Percentiles rank a stretch among this genome's conserved stretches.
phyloP scores from a whole-genome alignment of 352 stramenopile genomes.

The Globisporangium recalcitrans region DNA sequence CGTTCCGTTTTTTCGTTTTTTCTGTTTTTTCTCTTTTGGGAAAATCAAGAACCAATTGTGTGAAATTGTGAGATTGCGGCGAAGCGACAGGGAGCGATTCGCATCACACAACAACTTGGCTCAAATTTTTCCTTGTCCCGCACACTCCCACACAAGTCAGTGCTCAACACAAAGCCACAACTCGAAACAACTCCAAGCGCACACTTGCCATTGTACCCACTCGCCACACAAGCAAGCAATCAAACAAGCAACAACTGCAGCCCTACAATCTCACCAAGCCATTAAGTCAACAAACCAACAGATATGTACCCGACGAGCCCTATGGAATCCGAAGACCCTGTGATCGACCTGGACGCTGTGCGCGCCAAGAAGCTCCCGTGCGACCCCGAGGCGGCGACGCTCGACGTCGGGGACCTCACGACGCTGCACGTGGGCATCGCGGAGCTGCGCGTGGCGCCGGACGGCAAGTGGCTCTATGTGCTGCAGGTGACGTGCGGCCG shows the following conservation, averaged over 20 bases:
- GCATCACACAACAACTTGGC: neutral
- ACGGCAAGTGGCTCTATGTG: conserved; percentile 66
- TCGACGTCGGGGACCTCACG: conserved; percentile 35
- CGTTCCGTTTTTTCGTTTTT: neutral
- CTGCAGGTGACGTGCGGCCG: conserved; percentile 48
- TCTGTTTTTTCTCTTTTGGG: neutral
- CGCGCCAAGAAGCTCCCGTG: conserved; percentile 24
- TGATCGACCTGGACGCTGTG: conserved; percentile 20
- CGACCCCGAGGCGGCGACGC: conserved; percentile 15
- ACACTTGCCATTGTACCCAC: neutral
- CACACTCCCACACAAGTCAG: neutral
- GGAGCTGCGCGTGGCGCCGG: conserved; percentile 46
- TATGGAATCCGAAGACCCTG: neutral
- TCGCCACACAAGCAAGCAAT: neutral
- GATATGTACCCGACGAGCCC: neutral
- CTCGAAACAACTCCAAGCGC: neutral
- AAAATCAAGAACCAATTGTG: neutral
- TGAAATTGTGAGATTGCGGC: neutral
- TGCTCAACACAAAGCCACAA: neutral
- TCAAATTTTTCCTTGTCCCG: neutral
- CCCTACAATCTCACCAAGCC: neutral
- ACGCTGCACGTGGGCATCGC: conserved; percentile 47
- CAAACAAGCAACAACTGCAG: neutral
- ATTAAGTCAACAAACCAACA: neutral
- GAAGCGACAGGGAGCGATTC: neutral